A percentile compares a stretch with the other conserved stretches of the same genome.
Conservation (phyloP, 768 basidiomycete genomes). For the Amyloporia xantha region DNA sequence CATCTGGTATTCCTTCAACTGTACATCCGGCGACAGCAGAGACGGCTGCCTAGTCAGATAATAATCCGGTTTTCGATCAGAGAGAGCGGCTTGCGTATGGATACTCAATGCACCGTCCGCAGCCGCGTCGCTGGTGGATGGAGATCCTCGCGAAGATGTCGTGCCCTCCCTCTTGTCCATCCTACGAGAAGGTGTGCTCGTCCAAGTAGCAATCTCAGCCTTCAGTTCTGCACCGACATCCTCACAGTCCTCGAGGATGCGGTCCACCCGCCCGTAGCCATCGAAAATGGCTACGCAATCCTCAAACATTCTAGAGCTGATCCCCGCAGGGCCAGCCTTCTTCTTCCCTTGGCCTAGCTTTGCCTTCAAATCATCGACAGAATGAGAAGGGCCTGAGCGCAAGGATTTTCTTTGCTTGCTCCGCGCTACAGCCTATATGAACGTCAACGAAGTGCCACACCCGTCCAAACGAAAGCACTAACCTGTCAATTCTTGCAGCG, state of each 20-base stretch:
- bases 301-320: constrained; percentile 87
- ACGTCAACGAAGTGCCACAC: constrained; percentile 1
- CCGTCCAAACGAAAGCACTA: constrained; percentile 16
- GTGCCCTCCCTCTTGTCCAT: constrained; percentile 29
- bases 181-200: constrained; percentile 29
- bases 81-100: constrained; percentile 36
- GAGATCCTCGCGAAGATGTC: constrained; percentile 11
- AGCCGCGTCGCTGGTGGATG: constrained; percentile 26
- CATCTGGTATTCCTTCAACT: constrained; percentile 93
- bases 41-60: constrained; percentile 76
- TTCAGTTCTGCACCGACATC: constrained; percentile 71
- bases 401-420: constrained; percentile 77
- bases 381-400: constrained; percentile 74
- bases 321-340: constrained; percentile 73
- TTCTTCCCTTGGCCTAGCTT: constrained; percentile 86
- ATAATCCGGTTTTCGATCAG: constrained; percentile 41
- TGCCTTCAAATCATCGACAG: constrained; percentile 61
- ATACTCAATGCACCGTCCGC: constrained; percentile 64
- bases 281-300: constrained; percentile 80
- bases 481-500: constrained; percentile 74
- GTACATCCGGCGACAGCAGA: constrained; percentile 55
- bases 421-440: constrained; percentile 60
- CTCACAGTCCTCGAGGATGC: constrained; percentile 84
- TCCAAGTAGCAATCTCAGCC: constrained; percentile 75
- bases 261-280: constrained; percentile 85